Conservation (phyloP, 2,329 filamentous ascomycete genomes). For the Neofusicoccum parvum region DNA sequence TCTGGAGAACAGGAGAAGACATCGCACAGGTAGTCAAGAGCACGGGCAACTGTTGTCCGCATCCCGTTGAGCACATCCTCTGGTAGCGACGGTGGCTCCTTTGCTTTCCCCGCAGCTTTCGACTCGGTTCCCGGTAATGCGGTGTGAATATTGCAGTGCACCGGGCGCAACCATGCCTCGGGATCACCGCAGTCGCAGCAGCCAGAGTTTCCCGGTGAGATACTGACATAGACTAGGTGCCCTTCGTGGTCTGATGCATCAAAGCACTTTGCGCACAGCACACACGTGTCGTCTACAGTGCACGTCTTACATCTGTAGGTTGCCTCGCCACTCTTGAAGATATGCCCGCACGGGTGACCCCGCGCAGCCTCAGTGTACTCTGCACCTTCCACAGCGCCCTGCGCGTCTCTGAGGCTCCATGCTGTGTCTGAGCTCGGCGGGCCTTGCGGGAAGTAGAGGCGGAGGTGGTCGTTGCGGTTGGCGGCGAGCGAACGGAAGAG, state of each 20-base stretch:
- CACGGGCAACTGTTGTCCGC: conserved; percentile 80
- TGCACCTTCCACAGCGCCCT: conserved; percentile 89
- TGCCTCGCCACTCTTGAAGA: conserved; percentile 91
- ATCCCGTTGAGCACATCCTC: conserved; percentile 76
- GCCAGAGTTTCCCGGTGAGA: conserved; percentile 88
- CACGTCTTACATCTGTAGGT: conserved; percentile 95
- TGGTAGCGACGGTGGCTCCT: conserved; percentile 61
- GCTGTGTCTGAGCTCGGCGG: conserved; percentile 58
- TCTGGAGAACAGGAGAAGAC: conserved; percentile 97
- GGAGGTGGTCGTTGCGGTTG: conserved; percentile 72
- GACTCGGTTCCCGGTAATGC: conserved; percentile 43
- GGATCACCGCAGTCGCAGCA: conserved; percentile 97
- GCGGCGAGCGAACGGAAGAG: conserved; percentile 88
- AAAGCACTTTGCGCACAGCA: conserved; percentile 91
- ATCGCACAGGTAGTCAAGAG: conserved; percentile 94
- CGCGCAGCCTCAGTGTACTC: conserved; percentile 92
- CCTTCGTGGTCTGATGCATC: conserved; percentile 92
- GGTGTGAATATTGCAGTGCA: conserved; percentile 93
- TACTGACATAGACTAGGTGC: conserved; percentile 85
- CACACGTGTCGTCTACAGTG: conserved; percentile 91
- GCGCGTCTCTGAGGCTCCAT: conserved; percentile 82
- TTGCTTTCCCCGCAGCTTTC: conserved; percentile 59
- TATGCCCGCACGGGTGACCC: conserved; percentile 94
- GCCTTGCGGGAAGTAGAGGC: conserved; percentile 80
- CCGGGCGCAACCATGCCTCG: conserved; percentile 86